Evolutionary conservation across 2,329 filamentous ascomycete genomes (phyloP).

Genomic region (Coniochaeta sp.): DNA sequence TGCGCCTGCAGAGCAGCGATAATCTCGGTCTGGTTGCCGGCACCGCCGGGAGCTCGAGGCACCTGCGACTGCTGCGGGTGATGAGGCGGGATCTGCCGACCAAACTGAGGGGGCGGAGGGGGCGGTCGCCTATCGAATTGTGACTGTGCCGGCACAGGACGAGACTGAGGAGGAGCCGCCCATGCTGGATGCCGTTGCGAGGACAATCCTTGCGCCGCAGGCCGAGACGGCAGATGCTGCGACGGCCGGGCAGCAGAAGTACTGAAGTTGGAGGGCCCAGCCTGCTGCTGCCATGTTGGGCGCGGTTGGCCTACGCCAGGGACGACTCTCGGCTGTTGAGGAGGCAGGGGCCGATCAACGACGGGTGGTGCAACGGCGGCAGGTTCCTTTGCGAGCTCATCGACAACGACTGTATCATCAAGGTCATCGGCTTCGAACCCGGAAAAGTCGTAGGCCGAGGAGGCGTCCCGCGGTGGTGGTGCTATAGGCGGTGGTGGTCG

Average conservation of each 20-base stretch:
- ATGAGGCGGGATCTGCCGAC: conserved; percentile 22
- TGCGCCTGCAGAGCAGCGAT: conserved; percentile 43
- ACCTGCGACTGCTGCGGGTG: conserved; percentile 24
- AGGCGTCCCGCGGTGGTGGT: conserved; percentile 10
- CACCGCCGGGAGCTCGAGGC: conserved; percentile 10
- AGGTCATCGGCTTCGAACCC: conserved; percentile 50
- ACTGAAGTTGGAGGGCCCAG: neutral
- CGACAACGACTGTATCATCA: conserved; percentile 49
- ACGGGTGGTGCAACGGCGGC: conserved; percentile 19
- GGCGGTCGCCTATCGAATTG: conserved; percentile 4
- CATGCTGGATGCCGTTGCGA: neutral
- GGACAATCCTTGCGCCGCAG: neutral
- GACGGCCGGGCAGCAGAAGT: neutral
- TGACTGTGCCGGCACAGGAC: neutral
- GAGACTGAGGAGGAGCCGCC: neutral
- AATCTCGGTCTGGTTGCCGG: conserved; percentile 26
- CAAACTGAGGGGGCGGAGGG: neutral
- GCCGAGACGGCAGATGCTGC: conserved; percentile 7
- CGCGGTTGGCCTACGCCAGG: conserved; percentile 9
- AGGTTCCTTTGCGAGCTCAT: conserved; percentile 33
- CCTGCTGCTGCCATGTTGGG: conserved; percentile 12
- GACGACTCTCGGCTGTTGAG: conserved; percentile 18
- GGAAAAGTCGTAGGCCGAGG: conserved; percentile 24
- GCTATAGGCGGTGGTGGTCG: conserved; percentile 9
- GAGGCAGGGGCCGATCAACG: conserved; percentile 27